Conservation (phyloP, 768 basidiomycete species). For the Tubosaeta brunneosetosa region DNA sequence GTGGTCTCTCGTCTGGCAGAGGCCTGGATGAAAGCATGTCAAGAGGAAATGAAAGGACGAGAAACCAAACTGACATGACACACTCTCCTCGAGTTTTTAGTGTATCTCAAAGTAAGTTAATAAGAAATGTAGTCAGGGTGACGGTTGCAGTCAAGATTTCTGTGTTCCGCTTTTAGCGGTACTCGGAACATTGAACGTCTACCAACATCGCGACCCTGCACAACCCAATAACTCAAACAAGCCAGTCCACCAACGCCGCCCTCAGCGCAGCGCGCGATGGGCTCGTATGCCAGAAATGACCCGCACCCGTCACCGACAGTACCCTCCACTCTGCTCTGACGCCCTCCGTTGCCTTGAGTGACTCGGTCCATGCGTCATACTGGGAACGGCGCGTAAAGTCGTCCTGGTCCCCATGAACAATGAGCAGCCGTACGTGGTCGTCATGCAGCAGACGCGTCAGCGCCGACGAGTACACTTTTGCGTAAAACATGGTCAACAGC, state of each 20-base stretch:
- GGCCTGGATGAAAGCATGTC: constrained; percentile 46
- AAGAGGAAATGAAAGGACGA: constrained; percentile 10
- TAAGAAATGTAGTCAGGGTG: constrained; percentile 17
- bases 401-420: constrained; percentile 65
- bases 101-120: not conserved
- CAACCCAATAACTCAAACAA: constrained; percentile 6
- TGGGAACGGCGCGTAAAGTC: constrained; percentile 58
- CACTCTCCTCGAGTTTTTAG: constrained; percentile 15
- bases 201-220: not conserved
- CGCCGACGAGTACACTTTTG: constrained; percentile 47
- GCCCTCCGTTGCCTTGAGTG: constrained; percentile 29
- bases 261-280: constrained; percentile 21
- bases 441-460: constrained; percentile 49
- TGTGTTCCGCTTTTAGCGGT: constrained; percentile 12
- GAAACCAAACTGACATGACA: constrained; percentile 25
- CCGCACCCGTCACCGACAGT: constrained; percentile 42
- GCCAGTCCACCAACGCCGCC: constrained; percentile 20
- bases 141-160: constrained; percentile 25
- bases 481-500: constrained; percentile 65
- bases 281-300: constrained; percentile 64
- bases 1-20: constrained; percentile 82
- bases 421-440: constrained; percentile 46
- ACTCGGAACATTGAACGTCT: not conserved
- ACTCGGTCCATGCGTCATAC: constrained; percentile 53
- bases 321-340: constrained; percentile 25